These are phyloP conservation scores for Salix udensis DNA, from an alignment of 345 rosid genomes.

Conservation along the genomic window DNA sequence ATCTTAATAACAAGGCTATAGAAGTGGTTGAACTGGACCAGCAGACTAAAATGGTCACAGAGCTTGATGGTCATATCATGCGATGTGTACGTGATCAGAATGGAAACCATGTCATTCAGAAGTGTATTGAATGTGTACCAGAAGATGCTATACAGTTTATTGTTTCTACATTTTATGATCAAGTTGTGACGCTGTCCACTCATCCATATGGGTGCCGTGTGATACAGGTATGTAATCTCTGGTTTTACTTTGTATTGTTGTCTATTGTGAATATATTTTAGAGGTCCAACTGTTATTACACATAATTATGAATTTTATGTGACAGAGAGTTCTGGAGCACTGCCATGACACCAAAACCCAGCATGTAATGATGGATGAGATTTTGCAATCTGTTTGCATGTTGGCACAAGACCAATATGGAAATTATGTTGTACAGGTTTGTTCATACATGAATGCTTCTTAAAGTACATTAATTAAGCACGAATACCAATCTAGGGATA, in stretches of 20 bases:
- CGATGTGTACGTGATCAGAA: constrained; percentile 96
- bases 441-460: constrained; percentile 13
- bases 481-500: background rate
- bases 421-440: constrained; percentile 96
- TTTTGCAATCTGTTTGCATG: constrained; percentile 74
- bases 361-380: constrained; percentile 82
- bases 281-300: background rate
- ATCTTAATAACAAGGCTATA: constrained; percentile 55
- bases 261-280: background rate
- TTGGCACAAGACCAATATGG: constrained; percentile 97
- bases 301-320: constrained; percentile 18
- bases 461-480: background rate
- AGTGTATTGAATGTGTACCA: constrained; percentile 92
- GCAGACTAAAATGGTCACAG: constrained; percentile 79
- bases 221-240: constrained; percentile 59
- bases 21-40: constrained; percentile 92
- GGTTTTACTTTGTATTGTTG: background rate
- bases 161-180: constrained; percentile 79
- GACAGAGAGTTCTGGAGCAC: constrained; percentile 90
- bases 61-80: constrained; percentile 91
- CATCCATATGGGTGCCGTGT: constrained; percentile 99
- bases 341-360: constrained; percentile 72
- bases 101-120: constrained; percentile 95
- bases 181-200: constrained; percentile 75
- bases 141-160: constrained; percentile 80